Evolutionary conservation across 2,329 filamentous ascomycete species (phyloP).

Genomic region (Stemphylium lycopersici): DNA sequence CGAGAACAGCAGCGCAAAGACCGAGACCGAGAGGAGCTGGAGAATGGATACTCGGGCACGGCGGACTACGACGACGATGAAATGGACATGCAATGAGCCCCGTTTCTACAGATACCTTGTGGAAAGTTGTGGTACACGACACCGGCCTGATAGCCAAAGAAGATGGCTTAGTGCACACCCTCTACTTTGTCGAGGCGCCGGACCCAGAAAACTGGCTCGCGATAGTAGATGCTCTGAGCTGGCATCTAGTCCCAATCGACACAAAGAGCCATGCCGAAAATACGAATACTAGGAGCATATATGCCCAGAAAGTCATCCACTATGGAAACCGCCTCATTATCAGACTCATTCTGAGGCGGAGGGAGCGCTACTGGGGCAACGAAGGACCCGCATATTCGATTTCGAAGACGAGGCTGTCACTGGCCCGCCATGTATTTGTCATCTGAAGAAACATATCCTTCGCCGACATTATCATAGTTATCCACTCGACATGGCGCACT

Average conservation of each 20-base stretch:
- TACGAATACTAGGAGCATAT: neutral
- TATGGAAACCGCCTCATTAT: neutral
- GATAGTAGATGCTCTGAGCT: neutral
- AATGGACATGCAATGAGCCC: slow-evolving; percentile 46
- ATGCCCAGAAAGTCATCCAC: neutral
- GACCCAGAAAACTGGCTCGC: neutral
- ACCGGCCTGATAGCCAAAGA: neutral
- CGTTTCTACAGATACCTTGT: neutral
- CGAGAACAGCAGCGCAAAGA: slow-evolving; percentile 79
- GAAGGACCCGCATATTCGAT: neutral
- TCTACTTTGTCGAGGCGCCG: neutral
- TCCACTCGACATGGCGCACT: neutral
- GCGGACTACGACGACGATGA: slow-evolving; percentile 65
- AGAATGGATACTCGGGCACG: slow-evolving; percentile 59
- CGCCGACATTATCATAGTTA: neutral
- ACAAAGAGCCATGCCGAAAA: neutral
- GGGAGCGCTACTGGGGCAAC: neutral
- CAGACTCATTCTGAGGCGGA: neutral
- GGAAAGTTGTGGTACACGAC: neutral
- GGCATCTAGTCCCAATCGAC: neutral
- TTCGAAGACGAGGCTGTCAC: neutral
- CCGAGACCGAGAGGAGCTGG: slow-evolving; percentile 71
- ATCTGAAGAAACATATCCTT: neutral
- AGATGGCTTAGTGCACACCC: neutral
- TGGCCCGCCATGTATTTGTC: neutral